These are phyloP conservation scores for Colletotrichum sojae DNA, from an alignment of 2,329 filamentous ascomycete genomes.

Conservation along the genomic window DNA sequence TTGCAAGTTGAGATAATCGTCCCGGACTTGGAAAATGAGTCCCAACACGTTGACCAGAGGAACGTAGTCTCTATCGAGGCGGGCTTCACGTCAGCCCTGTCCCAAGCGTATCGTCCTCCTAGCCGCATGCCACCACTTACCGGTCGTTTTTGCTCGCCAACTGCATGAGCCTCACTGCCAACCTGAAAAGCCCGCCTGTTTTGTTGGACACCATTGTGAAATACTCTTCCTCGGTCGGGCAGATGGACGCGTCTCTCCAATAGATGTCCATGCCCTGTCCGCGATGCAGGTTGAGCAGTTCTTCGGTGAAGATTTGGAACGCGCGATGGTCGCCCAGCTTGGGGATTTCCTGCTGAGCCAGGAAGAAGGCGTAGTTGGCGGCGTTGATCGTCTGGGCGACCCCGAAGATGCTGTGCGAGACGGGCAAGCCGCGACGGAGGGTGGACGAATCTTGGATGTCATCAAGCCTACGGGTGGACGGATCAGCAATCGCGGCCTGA, in stretches of 20 bases:
- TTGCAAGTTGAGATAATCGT: slow-evolving; percentile 51
- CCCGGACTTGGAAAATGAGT: slow-evolving; percentile 50
- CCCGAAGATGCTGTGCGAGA: slow-evolving; percentile 54
- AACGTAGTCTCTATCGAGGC: not conserved
- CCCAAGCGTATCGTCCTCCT: too few species aligned
- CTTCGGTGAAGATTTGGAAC: slow-evolving; percentile 44
- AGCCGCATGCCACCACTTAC: too few species aligned
- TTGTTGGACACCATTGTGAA: slow-evolving; percentile 47
- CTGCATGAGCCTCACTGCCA: slow-evolving; percentile 41
- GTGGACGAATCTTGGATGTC: slow-evolving; percentile 55
- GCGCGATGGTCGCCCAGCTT: not conserved
- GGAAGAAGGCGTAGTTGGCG: slow-evolving; percentile 48
- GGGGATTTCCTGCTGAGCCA: slow-evolving; percentile 43
- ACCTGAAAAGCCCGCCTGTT: slow-evolving; percentile 44
- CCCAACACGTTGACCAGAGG: slow-evolving; percentile 42
- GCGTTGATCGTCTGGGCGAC: slow-evolving; percentile 53
- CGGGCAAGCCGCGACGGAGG: slow-evolving; percentile 50
- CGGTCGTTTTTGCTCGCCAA: not conserved
- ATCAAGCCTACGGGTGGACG: slow-evolving; percentile 45
- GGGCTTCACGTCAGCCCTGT: too few species aligned
- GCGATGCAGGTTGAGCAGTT: slow-evolving; percentile 42
- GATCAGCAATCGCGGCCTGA: too few species aligned
- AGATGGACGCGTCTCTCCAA: slow-evolving; percentile 43
- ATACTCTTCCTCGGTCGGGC: slow-evolving; percentile 46
- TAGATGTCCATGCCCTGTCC: slow-evolving; percentile 48